Percentiles rank a stretch among this genome's conserved stretches.
Evolutionary conservation across 1,284 basidiomycete species (phyloP).

Genomic region (Meripilus lineatus): DNA sequence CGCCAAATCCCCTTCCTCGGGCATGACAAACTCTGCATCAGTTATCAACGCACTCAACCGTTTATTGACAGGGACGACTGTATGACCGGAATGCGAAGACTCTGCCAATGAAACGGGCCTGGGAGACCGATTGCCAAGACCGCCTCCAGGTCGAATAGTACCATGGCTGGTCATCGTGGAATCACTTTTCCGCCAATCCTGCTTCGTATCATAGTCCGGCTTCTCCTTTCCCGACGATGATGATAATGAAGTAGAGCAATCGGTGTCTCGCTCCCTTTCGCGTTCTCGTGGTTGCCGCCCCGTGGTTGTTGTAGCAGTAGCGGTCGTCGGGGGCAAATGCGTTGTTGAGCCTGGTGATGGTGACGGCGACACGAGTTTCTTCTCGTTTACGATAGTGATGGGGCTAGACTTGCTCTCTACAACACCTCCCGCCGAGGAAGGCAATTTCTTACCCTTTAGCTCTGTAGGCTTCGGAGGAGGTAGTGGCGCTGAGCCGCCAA

Average conservation of each 20-base stretch:
- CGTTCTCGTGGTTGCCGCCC: slow-evolving; percentile 3
- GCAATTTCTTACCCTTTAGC: slow-evolving; percentile 6
- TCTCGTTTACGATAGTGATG: no score
- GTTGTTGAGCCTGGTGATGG: no score
- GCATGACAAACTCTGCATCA: slow-evolving; percentile 51
- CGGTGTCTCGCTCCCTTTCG: not conserved
- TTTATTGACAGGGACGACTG: slow-evolving; percentile 57
- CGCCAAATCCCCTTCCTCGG: slow-evolving; percentile 29
- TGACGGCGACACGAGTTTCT: no score
- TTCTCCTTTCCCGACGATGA: slow-evolving; percentile 17
- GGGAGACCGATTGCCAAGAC: slow-evolving; percentile 44
- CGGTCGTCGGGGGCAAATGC: no score
- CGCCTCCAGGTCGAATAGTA: slow-evolving; percentile 55
- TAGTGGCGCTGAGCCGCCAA: slow-evolving; percentile 16
- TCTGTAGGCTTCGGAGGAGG: slow-evolving; percentile 33
- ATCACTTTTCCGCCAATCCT: slow-evolving; percentile 69
- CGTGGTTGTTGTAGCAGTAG: no score
- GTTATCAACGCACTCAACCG: slow-evolving; percentile 63
- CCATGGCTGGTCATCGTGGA: slow-evolving; percentile 63
- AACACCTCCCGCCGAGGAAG: no score
- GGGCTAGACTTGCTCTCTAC: no score
- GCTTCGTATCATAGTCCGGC: slow-evolving; percentile 39
- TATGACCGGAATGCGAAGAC: slow-evolving; percentile 65
- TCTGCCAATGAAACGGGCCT: slow-evolving; percentile 72
- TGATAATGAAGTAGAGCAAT: not conserved